phyloP scores from a whole-genome alignment of 257 asterid species.

The Paraleonurus japonicus region DNA sequence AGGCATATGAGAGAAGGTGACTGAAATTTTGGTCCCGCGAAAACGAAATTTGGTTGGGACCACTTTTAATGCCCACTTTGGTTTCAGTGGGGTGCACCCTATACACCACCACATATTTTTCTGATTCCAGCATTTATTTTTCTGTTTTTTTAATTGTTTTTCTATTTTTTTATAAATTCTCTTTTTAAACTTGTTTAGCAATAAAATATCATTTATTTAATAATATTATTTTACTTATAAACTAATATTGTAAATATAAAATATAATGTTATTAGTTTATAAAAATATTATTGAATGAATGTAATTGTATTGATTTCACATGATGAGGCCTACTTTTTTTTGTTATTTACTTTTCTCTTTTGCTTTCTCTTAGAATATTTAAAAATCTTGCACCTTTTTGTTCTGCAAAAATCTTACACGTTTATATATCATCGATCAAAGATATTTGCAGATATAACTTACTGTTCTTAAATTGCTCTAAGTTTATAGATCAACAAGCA shows the following conservation, averaged over 20 bases:
- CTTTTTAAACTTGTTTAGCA: no score
- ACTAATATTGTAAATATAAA: no score
- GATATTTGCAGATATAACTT: neutral
- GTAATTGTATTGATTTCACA: no score
- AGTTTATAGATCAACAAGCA: no score
- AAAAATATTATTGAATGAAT: no score
- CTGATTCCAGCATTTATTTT: neutral
- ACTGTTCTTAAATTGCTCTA: neutral
- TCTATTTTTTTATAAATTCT: no score
- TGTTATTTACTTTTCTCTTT: neutral
- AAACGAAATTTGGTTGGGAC: conserved; percentile 35
- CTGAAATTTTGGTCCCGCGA: conserved; percentile 35
- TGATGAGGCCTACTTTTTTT: no score
- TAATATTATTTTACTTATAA: no score
- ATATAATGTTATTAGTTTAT: no score
- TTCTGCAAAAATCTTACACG: no score
- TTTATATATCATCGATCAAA: neutral
- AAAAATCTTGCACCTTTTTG: neutral
- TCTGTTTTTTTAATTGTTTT: neutral
- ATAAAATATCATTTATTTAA: no score
- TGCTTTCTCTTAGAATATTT: neutral
- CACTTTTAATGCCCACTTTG: conserved; percentile 27
- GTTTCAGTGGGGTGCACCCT: conserved; percentile 30
- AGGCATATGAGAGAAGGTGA: conserved; percentile 4
- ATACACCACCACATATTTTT: conserved; percentile 36